These are phyloP conservation scores for Chenopodium suecicum DNA, from an alignment of 148 eudicot species.

Conservation along the genomic window DNA sequence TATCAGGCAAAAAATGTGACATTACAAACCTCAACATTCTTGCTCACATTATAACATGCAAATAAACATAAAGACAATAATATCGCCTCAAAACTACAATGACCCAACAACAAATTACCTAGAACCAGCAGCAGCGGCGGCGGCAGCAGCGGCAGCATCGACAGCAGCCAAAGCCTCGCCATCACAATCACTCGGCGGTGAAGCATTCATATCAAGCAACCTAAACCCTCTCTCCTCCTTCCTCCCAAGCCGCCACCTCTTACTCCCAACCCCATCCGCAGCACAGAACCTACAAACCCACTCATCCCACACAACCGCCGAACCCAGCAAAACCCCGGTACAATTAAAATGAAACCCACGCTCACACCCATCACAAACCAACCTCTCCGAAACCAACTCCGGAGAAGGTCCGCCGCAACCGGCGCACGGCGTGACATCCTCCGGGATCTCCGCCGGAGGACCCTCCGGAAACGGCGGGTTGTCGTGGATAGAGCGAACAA, in stretches of 20 bases:
- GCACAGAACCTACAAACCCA: slow-evolving; percentile 44
- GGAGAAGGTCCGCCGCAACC: slow-evolving; percentile 16
- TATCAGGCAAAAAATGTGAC: neutral
- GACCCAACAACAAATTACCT: neutral
- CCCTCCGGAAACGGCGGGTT: slow-evolving; percentile 31
- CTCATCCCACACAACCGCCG: slow-evolving; percentile 26
- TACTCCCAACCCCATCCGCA: slow-evolving; percentile 23
- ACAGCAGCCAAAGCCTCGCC: slow-evolving; percentile 15
- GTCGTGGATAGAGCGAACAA: slow-evolving; percentile 46
- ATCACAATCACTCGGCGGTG: slow-evolving; percentile 41
- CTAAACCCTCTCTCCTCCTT: slow-evolving; percentile 25
- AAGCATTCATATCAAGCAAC: slow-evolving; percentile 42
- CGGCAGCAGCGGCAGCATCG: slow-evolving; percentile 20
- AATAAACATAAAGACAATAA: neutral
- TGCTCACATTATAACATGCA: slow-evolving; percentile 1
- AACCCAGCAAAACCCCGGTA: slow-evolving; percentile 20
- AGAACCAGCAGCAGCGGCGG: slow-evolving; percentile 24
- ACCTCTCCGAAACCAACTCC: slow-evolving; percentile 21
- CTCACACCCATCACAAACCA: slow-evolving; percentile 58
- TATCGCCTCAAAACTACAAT: neutral
- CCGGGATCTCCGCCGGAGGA: slow-evolving; percentile 44
- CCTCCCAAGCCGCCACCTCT: slow-evolving; percentile 47
- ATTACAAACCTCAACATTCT: neutral
- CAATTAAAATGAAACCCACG: slow-evolving; percentile 49
- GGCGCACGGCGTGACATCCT: slow-evolving; percentile 18